Evolutionary conservation across 2,329 filamentous ascomycete species (phyloP).

Genomic region (Camillea tinctor): DNA sequence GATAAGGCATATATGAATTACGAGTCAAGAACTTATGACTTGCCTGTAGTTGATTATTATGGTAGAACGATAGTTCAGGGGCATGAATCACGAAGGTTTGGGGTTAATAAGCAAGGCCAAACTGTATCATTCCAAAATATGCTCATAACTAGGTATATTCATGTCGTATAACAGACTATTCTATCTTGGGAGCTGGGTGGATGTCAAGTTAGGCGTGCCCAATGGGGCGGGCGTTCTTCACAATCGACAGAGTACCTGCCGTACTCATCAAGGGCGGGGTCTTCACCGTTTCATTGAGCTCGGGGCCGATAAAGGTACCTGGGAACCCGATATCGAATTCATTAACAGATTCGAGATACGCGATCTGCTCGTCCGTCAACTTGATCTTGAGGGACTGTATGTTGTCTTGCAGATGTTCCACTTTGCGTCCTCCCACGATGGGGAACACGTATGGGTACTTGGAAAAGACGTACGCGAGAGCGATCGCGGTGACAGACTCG

Average conservation of each 20-base stretch:
- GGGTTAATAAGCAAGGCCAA: too few relatives aligned
- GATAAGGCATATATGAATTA: too few relatives aligned
- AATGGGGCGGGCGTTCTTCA: conserved; percentile 6
- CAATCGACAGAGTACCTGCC: conserved; percentile 5
- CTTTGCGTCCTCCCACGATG: conserved; percentile 49
- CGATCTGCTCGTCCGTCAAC: conserved; percentile 48
- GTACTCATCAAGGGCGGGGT: neutral
- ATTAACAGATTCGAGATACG: conserved; percentile 48
- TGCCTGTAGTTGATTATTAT: too few relatives aligned
- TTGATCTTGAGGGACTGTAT: conserved; percentile 50
- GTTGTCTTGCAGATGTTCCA: conserved; percentile 51
- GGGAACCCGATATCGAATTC: conserved; percentile 57
- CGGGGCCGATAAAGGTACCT: conserved; percentile 38
- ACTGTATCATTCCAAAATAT: too few relatives aligned
- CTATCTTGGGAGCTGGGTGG: too few relatives aligned
- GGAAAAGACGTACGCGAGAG: conserved; percentile 47
- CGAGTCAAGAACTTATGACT: too few relatives aligned
- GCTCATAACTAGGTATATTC: too few relatives aligned
- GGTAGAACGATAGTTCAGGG: too few relatives aligned
- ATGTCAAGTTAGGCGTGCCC: conserved; percentile 1
- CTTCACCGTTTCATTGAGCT: conserved; percentile 17
- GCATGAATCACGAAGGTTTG: too few relatives aligned
- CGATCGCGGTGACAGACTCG: conserved; percentile 54
- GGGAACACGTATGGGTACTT: conserved; percentile 51
- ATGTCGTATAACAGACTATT: too few relatives aligned